These are phyloP conservation scores for Torulaspora quercuum DNA, from an alignment of 805 yeast species.

Conservation along the genomic window DNA sequence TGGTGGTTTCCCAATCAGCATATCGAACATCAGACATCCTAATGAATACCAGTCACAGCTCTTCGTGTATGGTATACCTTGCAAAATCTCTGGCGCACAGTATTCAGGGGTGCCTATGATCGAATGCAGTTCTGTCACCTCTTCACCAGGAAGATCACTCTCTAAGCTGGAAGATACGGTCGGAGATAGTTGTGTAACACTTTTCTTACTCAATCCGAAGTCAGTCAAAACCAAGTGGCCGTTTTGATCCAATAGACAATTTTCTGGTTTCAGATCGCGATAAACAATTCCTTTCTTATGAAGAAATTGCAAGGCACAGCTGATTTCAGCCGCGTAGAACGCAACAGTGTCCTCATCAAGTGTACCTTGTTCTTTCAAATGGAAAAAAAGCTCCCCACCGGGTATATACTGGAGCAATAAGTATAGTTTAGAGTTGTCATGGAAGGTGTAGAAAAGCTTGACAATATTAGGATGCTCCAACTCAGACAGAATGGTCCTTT, in stretches of 20 bases:
- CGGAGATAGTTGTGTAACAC: conserved; percentile 15
- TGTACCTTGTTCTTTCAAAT: conserved; percentile 41
- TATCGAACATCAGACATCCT: conserved; percentile 76
- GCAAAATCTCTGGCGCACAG: conserved; percentile 83
- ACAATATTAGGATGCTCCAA: conserved; percentile 80
- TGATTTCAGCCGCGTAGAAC: conserved; percentile 76
- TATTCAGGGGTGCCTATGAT: conserved; percentile 46
- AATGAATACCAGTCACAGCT: conserved; percentile 91
- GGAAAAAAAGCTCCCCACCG: conserved; percentile 75
- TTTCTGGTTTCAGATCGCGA: conserved; percentile 86
- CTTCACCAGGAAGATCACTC: conserved; percentile 26
- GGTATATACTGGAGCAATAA: conserved; percentile 75
- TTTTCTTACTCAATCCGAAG: conserved; percentile 66
- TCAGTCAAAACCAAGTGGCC: conserved; percentile 81
- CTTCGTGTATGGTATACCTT: conserved; percentile 72
- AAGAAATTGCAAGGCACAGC: conserved; percentile 69
- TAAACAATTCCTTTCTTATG: conserved; percentile 81
- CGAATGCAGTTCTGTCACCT: conserved; percentile 37
- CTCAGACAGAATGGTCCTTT: conserved; percentile 65
- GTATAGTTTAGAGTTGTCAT: conserved; percentile 73
- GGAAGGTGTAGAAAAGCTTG: conserved; percentile 76
- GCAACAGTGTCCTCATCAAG: conserved; percentile 64
- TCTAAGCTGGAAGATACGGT: conserved; percentile 10
- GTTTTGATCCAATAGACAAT: conserved; percentile 68
- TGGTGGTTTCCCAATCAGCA: conserved; percentile 84